Conservation (phyloP, 371 early-diverging fungal species). For the Phascolomyces articulosus region DNA sequence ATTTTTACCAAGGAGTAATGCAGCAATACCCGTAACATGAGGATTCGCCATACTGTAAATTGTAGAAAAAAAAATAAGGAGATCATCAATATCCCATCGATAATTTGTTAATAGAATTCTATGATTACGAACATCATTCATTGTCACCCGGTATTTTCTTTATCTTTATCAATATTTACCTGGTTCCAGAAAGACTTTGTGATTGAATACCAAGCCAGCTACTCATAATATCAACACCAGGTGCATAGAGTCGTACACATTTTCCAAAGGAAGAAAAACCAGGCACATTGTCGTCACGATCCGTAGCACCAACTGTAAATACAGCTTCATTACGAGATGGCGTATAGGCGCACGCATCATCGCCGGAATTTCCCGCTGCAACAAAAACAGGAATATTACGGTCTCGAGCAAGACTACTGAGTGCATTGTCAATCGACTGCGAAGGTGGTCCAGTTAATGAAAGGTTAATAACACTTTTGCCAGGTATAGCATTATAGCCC, state of each 20-base stretch:
- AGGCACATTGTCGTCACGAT: slow-evolving; percentile 45
- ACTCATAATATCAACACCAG: slow-evolving; percentile 49
- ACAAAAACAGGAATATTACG: slow-evolving; percentile 49
- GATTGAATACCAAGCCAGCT: slow-evolving; percentile 45
- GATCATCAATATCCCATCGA: too few species aligned
- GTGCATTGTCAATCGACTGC: slow-evolving; percentile 31
- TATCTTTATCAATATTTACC: slow-evolving; percentile 10
- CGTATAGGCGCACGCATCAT: slow-evolving; percentile 70
- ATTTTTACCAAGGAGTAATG: slow-evolving; percentile 29
- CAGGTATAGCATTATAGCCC: slow-evolving; percentile 26
- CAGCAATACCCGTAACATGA: slow-evolving; percentile 60
- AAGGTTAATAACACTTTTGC: slow-evolving; percentile 56
- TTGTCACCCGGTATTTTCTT: slow-evolving; percentile 18
- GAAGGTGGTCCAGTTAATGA: slow-evolving; percentile 63
- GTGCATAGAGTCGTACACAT: slow-evolving; percentile 65
- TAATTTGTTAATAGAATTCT: too few species aligned
- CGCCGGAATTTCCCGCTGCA: slow-evolving; percentile 76
- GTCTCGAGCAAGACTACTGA: slow-evolving; percentile 51
- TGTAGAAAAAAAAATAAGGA: background rate
- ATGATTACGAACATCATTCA: too few species aligned
- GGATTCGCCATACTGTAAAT: slow-evolving; percentile 72
- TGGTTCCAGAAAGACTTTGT: slow-evolving; percentile 69
- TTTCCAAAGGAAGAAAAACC: slow-evolving; percentile 54
- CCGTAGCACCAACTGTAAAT: slow-evolving; percentile 72
- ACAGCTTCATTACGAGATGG: slow-evolving; percentile 65